Base-by-base conservation (phyloP, 768 basidiomycete genomes). In the Trichaptum fuscoviolaceum region DNA sequence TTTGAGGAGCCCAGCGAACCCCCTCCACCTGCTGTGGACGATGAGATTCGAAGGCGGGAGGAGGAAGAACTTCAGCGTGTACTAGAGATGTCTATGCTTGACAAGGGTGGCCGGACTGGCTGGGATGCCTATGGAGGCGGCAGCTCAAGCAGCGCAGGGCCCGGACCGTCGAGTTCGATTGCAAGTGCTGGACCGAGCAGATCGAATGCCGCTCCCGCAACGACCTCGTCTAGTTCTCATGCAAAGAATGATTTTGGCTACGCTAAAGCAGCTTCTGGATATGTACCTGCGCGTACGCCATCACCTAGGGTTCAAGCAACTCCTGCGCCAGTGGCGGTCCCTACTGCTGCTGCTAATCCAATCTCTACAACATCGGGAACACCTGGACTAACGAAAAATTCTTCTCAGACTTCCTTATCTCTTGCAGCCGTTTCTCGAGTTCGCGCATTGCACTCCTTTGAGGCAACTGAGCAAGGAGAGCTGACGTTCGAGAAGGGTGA, bases 51-150 rank as follows among this genome's bases (percentile, higher is more conserved):
- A 15, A 82, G 93, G 15, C 85, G 85, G 67, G 96, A 99, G 74
- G 96, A 98, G 72, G 96, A 96, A 72, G 96, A 99, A 70, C 87
- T 99, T 1, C 92, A 95, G 72, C 87, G 95, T 5, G 96, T 90
- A 0, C 81, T 99, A 27, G 95, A 96, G 73, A 88, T 97, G 79
- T 93, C 91, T n/a, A 89, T 95, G 79, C 87, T 89, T 65, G 95
- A 98, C 74, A 91, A 89, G 69, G 95, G 95, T 12, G 95, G 95
- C 0, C 83, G 93, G 62, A 71, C 73, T 6, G 80, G 83, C 35
- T 88, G 88, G 83, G 68, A 79, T 0, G 74, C 78, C 8, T 84
- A 85, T 70, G 63, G 74, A 73, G 80, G 71, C 63, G 75, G 67
- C 64, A 77, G 75, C 20, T 72, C 73, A 17, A 77, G 74, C 63